Evolutionary conservation across 2,329 filamentous ascomycete genomes (phyloP).

Genomic region (Fusarium siculi): DNA sequence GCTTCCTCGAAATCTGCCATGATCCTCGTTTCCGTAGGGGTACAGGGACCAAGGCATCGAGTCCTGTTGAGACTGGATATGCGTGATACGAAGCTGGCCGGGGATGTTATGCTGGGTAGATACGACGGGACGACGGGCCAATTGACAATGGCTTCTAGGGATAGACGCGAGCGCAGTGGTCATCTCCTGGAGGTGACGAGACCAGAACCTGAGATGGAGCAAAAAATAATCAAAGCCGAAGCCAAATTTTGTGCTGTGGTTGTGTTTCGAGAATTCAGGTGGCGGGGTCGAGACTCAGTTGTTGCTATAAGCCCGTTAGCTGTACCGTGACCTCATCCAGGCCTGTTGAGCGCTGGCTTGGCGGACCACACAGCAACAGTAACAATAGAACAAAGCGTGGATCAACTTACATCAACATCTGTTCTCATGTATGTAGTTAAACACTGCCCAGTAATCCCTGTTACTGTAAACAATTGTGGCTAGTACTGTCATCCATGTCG

Average conservation of each 20-base stretch:
- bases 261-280: conserved; percentile 38
- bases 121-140: conserved; percentile 28
- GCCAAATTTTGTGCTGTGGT: conserved; percentile 21
- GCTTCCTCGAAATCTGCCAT: conserved; percentile 71
- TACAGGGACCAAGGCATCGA: conserved; percentile 50
- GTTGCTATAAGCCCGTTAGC: conserved; percentile 25
- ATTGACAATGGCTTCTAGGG: conserved; percentile 31
- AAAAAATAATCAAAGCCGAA: conserved; percentile 16
- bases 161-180: conserved; percentile 25
- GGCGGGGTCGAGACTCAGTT: conserved; percentile 41
- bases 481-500: neutral
- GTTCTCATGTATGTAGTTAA: neutral
- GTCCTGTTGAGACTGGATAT: conserved; percentile 35
- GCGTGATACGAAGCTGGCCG: conserved; percentile 8
- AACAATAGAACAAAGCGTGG: neutral
- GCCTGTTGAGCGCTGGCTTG: conserved; percentile 33
- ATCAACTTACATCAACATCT: neutral
- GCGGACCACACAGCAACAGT: conserved; percentile 26
- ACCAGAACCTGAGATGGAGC: conserved; percentile 5
- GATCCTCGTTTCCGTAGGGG: conserved; percentile 47
- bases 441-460: neutral
- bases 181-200: conserved; percentile 35
- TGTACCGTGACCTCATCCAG: conserved; percentile 42
- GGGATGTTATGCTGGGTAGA: conserved; percentile 15
- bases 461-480: conserved; percentile 10